phyloP scores from a whole-genome alignment of 306 rosid species.

The Castanopsis chinensis region DNA sequence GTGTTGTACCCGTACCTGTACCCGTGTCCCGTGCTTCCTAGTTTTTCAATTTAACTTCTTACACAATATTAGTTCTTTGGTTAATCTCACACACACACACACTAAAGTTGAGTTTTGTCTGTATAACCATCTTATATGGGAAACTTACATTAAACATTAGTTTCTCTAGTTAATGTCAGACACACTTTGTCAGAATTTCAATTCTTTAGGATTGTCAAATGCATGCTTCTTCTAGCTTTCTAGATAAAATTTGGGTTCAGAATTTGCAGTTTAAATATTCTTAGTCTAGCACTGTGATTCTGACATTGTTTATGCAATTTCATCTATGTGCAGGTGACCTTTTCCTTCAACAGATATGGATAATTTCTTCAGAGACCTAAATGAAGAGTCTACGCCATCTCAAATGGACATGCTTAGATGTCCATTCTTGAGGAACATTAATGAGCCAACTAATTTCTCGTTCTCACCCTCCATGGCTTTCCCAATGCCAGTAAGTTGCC shows the following conservation, averaged over 20 bases:
- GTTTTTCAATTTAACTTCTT: background rate
- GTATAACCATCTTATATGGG: background rate
- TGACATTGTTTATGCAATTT: constrained; percentile 8
- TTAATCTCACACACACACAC: background rate
- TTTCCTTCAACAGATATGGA: constrained; percentile 49
- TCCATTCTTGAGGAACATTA: constrained; percentile 95
- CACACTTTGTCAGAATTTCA: background rate
- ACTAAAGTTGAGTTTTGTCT: background rate
- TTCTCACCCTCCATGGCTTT: constrained; percentile 78
- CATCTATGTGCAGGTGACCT: constrained; percentile 38
- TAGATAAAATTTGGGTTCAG: background rate
- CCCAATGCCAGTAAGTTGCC: constrained; percentile 69
- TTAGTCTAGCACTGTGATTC: background rate
- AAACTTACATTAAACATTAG: background rate
- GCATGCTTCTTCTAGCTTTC: background rate
- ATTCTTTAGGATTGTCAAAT: background rate
- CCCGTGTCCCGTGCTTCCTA: no score
- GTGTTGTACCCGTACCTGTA: no score
- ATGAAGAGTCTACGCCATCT: constrained; percentile 49
- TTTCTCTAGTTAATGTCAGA: background rate
- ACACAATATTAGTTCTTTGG: background rate
- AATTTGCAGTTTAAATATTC: background rate
- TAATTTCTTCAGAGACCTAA: constrained; percentile 47
- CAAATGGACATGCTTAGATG: constrained; percentile 58
- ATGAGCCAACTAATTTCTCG: constrained; percentile 90